These are phyloP conservation scores for Favolaschia claudopus DNA, from an alignment of 768 basidiomycete genomes.

Conservation along the genomic window DNA sequence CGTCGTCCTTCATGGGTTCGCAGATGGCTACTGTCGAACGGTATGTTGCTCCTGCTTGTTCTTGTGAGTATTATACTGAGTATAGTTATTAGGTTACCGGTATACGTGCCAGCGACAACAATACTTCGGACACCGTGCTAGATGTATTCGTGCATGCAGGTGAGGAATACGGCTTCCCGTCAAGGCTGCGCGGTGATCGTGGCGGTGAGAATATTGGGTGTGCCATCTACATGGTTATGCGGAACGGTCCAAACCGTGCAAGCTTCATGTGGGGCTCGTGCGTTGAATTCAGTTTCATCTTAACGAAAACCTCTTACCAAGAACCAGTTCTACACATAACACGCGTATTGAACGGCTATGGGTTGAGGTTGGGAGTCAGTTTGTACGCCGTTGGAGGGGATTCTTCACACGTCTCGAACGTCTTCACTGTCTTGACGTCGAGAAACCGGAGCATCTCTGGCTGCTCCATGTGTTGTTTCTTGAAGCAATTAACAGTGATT, in stretches of 20 bases:
- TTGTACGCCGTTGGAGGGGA: slow-evolving; percentile 43
- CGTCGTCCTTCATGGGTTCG: slow-evolving; percentile 35
- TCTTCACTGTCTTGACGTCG: slow-evolving; percentile 36
- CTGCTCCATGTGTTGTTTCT: slow-evolving; percentile 45
- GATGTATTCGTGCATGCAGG: slow-evolving; percentile 9
- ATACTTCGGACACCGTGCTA: slow-evolving; percentile 6
- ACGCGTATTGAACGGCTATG: slow-evolving; percentile 48
- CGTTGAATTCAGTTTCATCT: background rate
- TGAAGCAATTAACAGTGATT: slow-evolving; percentile 34
- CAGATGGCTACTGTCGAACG: slow-evolving; percentile 39
- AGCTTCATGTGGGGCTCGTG: slow-evolving; percentile 20
- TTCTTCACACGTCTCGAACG: slow-evolving; percentile 45
- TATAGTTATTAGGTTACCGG: slow-evolving; percentile 14
- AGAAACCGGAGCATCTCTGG: slow-evolving; percentile 44
- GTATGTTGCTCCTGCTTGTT: slow-evolving; percentile 20
- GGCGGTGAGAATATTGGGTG: slow-evolving; percentile 36
- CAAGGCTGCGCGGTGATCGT: slow-evolving; percentile 30
- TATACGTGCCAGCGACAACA: slow-evolving; percentile 19
- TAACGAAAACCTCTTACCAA: background rate
- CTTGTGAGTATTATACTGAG: no score
- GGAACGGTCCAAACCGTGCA: slow-evolving; percentile 28
- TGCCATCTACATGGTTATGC: slow-evolving; percentile 36
- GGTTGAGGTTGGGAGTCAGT: slow-evolving; percentile 47
- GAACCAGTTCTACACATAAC: slow-evolving; percentile 39
- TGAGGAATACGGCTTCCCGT: slow-evolving; percentile 16